These are phyloP conservation scores for Termitomyces eurrhizus DNA, from an alignment of 768 basidiomycete species.

Conservation along the genomic window DNA sequence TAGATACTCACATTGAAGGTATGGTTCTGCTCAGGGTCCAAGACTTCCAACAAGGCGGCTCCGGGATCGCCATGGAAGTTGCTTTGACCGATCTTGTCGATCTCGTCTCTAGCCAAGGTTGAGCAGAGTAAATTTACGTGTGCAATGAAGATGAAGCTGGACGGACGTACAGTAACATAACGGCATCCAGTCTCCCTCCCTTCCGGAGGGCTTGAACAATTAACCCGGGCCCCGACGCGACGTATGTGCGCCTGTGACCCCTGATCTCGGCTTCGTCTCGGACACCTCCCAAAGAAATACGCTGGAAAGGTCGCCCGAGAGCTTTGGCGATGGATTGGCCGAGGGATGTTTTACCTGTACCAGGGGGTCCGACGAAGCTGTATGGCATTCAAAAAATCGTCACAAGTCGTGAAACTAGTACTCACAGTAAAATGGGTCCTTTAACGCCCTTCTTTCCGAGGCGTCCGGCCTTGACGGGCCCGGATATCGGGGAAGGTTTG, in stretches of 20 bases:
- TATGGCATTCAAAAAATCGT: constrained; percentile 5
- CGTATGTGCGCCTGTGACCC: constrained; percentile 72
- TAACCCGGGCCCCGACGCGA: constrained; percentile 81
- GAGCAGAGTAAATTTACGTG: not conserved
- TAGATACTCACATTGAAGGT: constrained; percentile 58
- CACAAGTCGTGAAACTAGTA: not conserved
- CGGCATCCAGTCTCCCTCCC: constrained; percentile 75
- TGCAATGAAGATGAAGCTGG: constrained; percentile 14
- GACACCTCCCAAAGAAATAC: constrained; percentile 89
- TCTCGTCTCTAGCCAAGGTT: constrained; percentile 58
- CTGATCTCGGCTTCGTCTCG: constrained; percentile 79
- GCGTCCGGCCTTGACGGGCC: constrained; percentile 12
- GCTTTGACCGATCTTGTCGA: constrained; percentile 86
- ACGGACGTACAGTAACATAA: constrained; percentile 58
- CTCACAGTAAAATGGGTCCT: constrained; percentile 69
- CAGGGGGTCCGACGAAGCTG: constrained; percentile 88
- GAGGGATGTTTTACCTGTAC: constrained; percentile 88
- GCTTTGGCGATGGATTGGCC: constrained; percentile 86
- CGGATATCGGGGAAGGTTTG: constrained; percentile 12
- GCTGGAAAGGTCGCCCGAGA: constrained; percentile 81
- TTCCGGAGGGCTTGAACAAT: constrained; percentile 87
- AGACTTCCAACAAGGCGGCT: constrained; percentile 86
- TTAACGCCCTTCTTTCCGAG: constrained; percentile 47
- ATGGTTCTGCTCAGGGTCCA: constrained; percentile 93
- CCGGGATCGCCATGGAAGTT: constrained; percentile 92